Evolutionary conservation across 2,329 filamentous ascomycete species (phyloP), one percentile per base, ranked within the genome.

Genomic region (Clonostachys chloroleuca): DNA sequence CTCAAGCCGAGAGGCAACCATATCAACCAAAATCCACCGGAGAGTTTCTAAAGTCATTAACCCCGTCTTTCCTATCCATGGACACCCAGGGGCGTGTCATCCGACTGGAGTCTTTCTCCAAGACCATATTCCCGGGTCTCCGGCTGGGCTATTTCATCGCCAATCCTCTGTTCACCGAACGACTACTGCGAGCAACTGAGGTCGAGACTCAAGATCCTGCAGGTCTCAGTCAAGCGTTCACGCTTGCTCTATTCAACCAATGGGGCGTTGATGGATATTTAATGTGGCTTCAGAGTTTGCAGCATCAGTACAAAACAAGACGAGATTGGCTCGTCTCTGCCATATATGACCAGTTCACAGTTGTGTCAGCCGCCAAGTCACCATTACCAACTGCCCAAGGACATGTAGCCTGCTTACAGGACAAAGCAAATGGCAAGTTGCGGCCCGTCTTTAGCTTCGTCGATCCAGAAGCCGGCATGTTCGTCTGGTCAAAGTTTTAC

Each of bases 201-300:
- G 75, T 81, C 20, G 83, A 80, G 20, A 84, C 80, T 2, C 86
- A 90, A 59, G 83, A 82, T 49, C 85, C 87, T 0, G 78, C 79
- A 17, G 87, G 87, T 37, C 75, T 88, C 49, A 77, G 80, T 1
- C 86, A 90, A 60, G 59, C 56, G 2, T 53, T 61, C 18, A 49
- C 51, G 0, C 47, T 62, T 2, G 41, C 47, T 5, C 48, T 61
- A 13, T 48, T 62, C 6, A 83, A 87, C 56, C 75, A 80, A 51
- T 91, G 87, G 87, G 86, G 84, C 12, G 84, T 89, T 54, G 67
- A 72, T 3, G 86, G 86, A n/a, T 91, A 87, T 59, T 64, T 91
- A 7, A 78, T 84, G 61, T 91, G 87, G 87, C 70, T 91, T 45
- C 80, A 88, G 49, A 73, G 82, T 61, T 72, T 91, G 47, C 79